A percentile compares a stretch with the other conserved stretches of the same genome.
Conservation (phyloP, 2,329 filamentous ascomycete species). For the Ophiostoma ips region DNA sequence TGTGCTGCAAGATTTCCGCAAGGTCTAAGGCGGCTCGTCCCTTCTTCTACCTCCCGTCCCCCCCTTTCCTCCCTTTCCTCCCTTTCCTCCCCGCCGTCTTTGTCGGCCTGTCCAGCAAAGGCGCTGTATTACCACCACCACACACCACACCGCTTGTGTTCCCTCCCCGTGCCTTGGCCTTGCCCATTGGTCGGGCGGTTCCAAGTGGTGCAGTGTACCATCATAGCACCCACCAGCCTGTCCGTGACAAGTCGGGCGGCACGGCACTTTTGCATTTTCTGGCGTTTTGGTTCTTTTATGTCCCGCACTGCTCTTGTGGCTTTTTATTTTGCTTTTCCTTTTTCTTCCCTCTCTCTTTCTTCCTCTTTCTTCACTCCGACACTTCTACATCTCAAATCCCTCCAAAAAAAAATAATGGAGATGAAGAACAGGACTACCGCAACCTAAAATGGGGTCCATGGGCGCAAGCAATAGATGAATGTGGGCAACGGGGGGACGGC, state of each 20-base stretch:
- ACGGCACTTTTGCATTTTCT: slow-evolving; percentile 1
- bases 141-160: slow-evolving; percentile 4
- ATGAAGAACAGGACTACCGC: neutral
- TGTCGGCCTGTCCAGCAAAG: neutral
- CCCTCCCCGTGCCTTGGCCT: neutral
- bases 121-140: slow-evolving; percentile 11
- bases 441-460: slow-evolving; percentile 1
- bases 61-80: no score
- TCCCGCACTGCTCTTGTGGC: neutral
- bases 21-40: slow-evolving; percentile 28
- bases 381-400: neutral
- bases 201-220: neutral
- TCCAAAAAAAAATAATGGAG: neutral
- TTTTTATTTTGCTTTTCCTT: neutral
- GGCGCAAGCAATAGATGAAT: slow-evolving; percentile 8
- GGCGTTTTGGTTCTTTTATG: neutral
- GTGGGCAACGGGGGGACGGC: slow-evolving; percentile 5
- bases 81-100: no score
- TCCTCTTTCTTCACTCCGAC: neutral
- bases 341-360: neutral
- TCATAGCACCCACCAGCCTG: neutral
- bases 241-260: neutral
- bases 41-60: no score
- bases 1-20: slow-evolving; percentile 60
- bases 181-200: neutral